Percentiles rank a stretch among this genome's conserved stretches.
Conservation (phyloP, 2,329 filamentous ascomycete species). For the Coniochaeta hoffmannii region DNA sequence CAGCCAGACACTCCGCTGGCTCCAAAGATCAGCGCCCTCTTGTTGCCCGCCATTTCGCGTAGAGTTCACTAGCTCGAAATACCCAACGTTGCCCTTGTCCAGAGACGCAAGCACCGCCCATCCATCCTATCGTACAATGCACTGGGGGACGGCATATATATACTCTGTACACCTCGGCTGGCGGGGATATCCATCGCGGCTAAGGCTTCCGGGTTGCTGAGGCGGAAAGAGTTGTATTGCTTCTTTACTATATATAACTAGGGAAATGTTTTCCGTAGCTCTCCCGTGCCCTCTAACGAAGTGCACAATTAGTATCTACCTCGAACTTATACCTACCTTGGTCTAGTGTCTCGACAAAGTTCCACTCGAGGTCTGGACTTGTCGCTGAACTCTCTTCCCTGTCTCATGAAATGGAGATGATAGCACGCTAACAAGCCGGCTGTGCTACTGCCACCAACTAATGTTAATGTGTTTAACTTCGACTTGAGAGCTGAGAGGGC, state of each 20-base stretch:
- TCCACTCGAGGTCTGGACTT: too few relatives aligned
- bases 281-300: neutral
- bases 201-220: neutral
- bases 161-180: neutral
- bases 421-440: neutral
- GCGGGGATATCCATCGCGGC: neutral
- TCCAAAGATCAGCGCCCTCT: neutral
- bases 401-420: too few relatives aligned
- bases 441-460: neutral
- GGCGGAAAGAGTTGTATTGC: neutral
- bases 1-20: slow-evolving; percentile 12
- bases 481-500: too few relatives aligned
- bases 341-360: too few relatives aligned
- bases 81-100: too few relatives aligned
- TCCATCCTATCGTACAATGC: neutral
- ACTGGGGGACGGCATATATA: neutral
- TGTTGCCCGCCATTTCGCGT: neutral
- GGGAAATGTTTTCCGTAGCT: neutral
- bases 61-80: too few relatives aligned
- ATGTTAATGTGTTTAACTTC: too few relatives aligned
- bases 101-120: too few relatives aligned
- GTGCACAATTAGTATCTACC: too few relatives aligned
- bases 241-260: too few relatives aligned
- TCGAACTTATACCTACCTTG: too few relatives aligned
- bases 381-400: too few relatives aligned